phyloP scores from a whole-genome alignment of 805 yeast genomes.

The Sugiyamaella floridensis region DNA sequence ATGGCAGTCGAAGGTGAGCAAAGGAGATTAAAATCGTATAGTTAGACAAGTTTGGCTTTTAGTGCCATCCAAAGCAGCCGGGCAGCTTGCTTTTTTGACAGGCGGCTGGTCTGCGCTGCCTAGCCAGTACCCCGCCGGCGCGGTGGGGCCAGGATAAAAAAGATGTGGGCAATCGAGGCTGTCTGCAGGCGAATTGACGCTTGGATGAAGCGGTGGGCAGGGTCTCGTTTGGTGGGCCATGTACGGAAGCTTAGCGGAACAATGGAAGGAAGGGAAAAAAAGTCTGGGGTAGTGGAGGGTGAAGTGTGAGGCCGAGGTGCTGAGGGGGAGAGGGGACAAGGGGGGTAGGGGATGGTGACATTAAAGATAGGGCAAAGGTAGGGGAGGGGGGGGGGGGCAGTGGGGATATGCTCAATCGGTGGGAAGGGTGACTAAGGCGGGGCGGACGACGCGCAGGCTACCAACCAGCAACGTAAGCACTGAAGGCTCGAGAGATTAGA shows the following conservation, averaged over 20 bases:
- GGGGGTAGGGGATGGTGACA: too few relatives aligned
- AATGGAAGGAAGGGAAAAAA: background rate
- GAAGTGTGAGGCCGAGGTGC: background rate
- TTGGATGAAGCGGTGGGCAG: background rate
- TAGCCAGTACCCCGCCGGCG: background rate
- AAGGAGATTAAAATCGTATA: background rate
- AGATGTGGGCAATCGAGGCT: background rate
- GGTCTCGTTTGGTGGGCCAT: background rate
- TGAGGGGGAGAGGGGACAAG: background rate
- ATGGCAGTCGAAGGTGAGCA: background rate
- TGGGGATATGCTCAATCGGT: too few relatives aligned
- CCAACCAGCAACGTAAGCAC: too few relatives aligned
- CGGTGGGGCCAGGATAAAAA: background rate
- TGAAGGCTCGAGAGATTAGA: too few relatives aligned
- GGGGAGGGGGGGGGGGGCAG: too few relatives aligned
- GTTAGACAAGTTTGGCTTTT: background rate
- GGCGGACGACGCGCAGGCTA: too few relatives aligned
- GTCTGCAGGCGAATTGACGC: background rate
- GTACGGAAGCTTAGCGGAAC: background rate
- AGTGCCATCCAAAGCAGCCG: background rate
- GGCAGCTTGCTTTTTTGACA: background rate
- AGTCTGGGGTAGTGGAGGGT: background rate
- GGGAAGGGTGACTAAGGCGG: too few relatives aligned
- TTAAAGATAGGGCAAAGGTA: too few relatives aligned
- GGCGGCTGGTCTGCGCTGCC: background rate